Base-by-base conservation (phyloP, 2,329 filamentous ascomycete species). In the Ceratocystis cacaofunesta region DNA sequence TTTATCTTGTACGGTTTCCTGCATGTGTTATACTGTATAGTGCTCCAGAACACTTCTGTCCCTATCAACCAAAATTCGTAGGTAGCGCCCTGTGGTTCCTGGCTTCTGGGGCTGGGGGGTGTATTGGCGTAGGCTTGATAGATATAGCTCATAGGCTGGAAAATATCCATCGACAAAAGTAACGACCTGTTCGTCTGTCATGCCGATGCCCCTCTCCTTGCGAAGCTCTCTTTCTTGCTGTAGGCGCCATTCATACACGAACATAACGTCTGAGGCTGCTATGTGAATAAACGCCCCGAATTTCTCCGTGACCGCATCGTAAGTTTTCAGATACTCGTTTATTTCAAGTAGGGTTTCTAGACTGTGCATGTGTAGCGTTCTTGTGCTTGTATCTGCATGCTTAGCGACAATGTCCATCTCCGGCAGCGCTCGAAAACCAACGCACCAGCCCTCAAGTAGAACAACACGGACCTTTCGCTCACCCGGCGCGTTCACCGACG, bases 361-460 rank as follows among this genome's bases (percentile, higher is more conserved):
- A 15, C 71, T 71, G 72, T 85, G 79, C 66, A 68, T 74, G 70
- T 73, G 76, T 57, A 80, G 78, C 43, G 73, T 83, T 72, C 73
- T 82, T 74, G 73, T 80, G 69, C 75, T 75, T 63, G 77, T 75
- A 7, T 52, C 28, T 73, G 79, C 81, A 72, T 78, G 77, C 70
- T 79, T 79, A 2, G 84, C 73, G 32, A 79, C 78, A 3, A 83
- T 73, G 4, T 80, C 78, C n/a, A 76, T 72, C 0, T 79, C 74
- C 36, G 76, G 70, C 12, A 92, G 74, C 0, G 87, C 75, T 5
- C 85, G 84, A 76, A 96, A 96, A 2, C 90, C 92, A 12, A 95
- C 85, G 73, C 88, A 94, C 92, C 91, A 96, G 19, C 92, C 91
- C 74, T 96, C 91, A 69, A 96, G 85, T 63, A 96, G 83, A 25